Evolutionary conservation across 2,329 filamentous ascomycete species (phyloP), one percentile per base, ranked within the genome.

Genomic region (Alternaria angustiovoidea): DNA sequence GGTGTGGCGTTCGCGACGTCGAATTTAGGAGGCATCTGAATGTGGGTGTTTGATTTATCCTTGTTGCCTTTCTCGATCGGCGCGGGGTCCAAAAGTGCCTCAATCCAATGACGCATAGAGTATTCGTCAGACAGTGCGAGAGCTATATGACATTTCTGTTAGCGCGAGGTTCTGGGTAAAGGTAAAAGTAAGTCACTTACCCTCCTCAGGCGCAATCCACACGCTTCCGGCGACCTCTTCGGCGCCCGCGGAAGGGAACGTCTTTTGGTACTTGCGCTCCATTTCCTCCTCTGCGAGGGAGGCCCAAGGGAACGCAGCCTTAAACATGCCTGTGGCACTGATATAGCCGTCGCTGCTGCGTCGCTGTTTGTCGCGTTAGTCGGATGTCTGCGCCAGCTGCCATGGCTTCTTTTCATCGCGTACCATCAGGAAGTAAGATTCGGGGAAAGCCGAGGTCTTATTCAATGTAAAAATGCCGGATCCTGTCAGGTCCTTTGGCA

Each of bases 171-270:
- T 34, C 38, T 30, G 8, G 18, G 14, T 6, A 39, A 8, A 20
- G 22, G 22, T 14, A 28, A 46, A 18, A 11, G 16, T 28, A 34
- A 43, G 48, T 41, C 30, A 73, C 74, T 59, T 82, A 90, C 88
- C 88, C 76, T 87, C 82, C 66, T 90, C 85, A 6, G 94, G 93
- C 47, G 93, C 88, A 51, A 98, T 94, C 95, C 95, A 99, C 53
- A 99, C 88, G 78, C 97, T 99, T 46, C 95, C 95, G 26, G 95
- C 95, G 30, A 95, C 93, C 83, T 98, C 95, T 75, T 98, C 94
- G 57, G 86, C 85, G 70, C 93, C 96, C 9, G 94, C 96, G 30
- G 90, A 90, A 34, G 87, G 81, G 28, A 95, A 88, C 7, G 86
- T 87, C 82, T 97, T 97, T 80, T 99, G 89, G 80, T 93, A 94